Percentiles rank a stretch among this genome's conserved stretches.
phyloP scores from a whole-genome alignment of 2,329 filamentous ascomycete species.

The Diaporthe vexans region DNA sequence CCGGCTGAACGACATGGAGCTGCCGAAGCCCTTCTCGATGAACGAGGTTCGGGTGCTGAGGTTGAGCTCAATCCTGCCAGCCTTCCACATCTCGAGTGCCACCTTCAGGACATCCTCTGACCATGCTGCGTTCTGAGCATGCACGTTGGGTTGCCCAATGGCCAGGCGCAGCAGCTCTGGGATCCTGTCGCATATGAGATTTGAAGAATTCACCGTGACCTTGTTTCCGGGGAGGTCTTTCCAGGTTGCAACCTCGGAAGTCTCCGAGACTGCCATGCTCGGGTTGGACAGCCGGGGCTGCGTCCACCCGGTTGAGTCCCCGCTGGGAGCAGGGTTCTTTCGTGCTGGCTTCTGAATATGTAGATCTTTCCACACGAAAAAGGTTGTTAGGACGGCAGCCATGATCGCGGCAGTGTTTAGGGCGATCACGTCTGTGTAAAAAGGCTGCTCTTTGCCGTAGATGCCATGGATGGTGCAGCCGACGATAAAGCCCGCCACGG shows the following conservation, averaged over 20 bases:
- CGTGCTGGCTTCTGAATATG: conserved; percentile 36
- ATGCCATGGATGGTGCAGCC: conserved; percentile 51
- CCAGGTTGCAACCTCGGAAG: conserved; percentile 40
- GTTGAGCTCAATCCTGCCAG: conserved; percentile 44
- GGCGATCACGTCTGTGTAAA: conserved; percentile 52
- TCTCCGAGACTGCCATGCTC: conserved; percentile 41
- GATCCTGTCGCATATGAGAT: conserved; percentile 43
- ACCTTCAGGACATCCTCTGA: conserved; percentile 44
- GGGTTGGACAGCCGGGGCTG: conserved; percentile 40
- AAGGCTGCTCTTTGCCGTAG: conserved; percentile 46
- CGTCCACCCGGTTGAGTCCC: conserved; percentile 27
- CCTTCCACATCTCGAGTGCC: conserved; percentile 46
- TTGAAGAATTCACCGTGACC: conserved; percentile 41
- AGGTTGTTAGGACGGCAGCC: conserved; percentile 50
- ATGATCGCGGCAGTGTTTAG: conserved; percentile 51
- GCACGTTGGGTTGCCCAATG: conserved; percentile 43
- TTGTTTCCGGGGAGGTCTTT: conserved; percentile 40
- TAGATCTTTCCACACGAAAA: conserved; percentile 50
- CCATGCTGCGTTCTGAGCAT: conserved; percentile 43
- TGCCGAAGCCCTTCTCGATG: conserved; percentile 45
- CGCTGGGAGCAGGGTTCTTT: conserved; percentile 4
- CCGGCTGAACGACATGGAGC: conserved; percentile 47
- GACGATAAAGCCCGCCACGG: conserved; percentile 49
- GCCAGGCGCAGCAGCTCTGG: conserved; percentile 45
- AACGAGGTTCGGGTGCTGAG: conserved; percentile 48